These are phyloP conservation scores for Colletotrichum viniferum DNA, from an alignment of 2,329 filamentous ascomycete species.

Conservation along the genomic window DNA sequence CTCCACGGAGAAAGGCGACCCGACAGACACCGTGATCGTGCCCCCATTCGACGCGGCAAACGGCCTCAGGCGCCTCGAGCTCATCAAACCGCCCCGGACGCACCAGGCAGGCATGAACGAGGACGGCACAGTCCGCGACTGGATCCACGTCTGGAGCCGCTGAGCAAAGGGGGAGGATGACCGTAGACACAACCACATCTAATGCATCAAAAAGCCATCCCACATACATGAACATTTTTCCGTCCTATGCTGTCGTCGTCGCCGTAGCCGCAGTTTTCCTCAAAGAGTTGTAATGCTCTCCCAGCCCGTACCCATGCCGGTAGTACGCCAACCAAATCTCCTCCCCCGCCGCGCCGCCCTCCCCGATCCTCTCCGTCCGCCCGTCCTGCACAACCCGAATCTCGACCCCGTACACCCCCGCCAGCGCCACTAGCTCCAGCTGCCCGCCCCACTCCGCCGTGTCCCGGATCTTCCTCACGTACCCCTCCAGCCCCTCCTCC, in stretches of 20 bases:
- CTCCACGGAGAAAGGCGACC: conserved; percentile 24
- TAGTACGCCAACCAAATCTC: conserved; percentile 91
- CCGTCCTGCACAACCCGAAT: conserved; percentile 90
- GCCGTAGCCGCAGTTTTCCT: conserved; percentile 40
- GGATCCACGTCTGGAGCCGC: conserved; percentile 58
- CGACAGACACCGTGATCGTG: conserved; percentile 39
- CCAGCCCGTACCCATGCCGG: conserved; percentile 88
- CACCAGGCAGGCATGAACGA: conserved; percentile 49
- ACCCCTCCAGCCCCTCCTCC: conserved; percentile 77
- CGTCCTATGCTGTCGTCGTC: conserved; percentile 31
- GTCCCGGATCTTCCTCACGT: conserved; percentile 77
- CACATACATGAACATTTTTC: too few relatives aligned
- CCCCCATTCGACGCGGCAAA: conserved; percentile 41
- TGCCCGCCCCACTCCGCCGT: conserved; percentile 98
- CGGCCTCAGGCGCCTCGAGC: conserved; percentile 48
- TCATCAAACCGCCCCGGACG: conserved; percentile 55
- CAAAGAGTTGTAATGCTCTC: conserved; percentile 97
- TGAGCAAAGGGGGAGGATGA: not conserved
- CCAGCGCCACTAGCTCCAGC: conserved; percentile 84
- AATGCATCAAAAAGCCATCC: not conserved
- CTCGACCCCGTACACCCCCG: conserved; percentile 77
- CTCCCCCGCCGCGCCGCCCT: conserved; percentile 47
- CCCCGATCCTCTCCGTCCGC: conserved; percentile 75
- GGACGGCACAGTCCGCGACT: conserved; percentile 54
- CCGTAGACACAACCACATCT: not conserved